A percentile compares a stretch with the other conserved stretches of the same genome.
phyloP scores from a whole-genome alignment of 768 basidiomycete genomes.

The Chiua virens region DNA sequence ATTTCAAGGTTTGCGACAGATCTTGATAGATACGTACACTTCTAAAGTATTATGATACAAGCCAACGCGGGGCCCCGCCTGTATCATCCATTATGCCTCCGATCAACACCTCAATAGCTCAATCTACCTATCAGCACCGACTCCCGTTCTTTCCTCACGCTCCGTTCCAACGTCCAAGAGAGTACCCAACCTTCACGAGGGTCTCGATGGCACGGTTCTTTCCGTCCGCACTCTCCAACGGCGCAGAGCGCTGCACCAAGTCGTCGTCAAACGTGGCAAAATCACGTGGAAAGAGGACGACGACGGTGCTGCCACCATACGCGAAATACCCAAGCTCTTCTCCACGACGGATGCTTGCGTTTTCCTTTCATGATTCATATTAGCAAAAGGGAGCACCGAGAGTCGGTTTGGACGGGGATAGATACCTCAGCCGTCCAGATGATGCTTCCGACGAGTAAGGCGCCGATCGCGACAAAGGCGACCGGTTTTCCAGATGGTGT shows the following conservation, averaged over 20 bases:
- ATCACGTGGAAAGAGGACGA: slow-evolving; percentile 58
- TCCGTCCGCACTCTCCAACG: neutral
- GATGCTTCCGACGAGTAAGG: slow-evolving; percentile 79
- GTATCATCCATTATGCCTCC: neutral
- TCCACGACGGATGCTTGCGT: slow-evolving; percentile 56
- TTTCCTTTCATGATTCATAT: slow-evolving; percentile 25
- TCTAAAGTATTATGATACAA: neutral
- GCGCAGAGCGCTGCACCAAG: slow-evolving; percentile 52
- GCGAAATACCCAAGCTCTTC: slow-evolving; percentile 67
- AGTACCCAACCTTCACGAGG: slow-evolving; percentile 49
- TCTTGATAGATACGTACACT: neutral
- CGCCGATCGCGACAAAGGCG: slow-evolving; percentile 76
- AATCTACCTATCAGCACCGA: too few relatives aligned
- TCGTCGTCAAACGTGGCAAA: slow-evolving; percentile 62
- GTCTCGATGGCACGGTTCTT: slow-evolving; percentile 56
- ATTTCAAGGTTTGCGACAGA: too few relatives aligned
- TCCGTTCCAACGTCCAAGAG: slow-evolving; percentile 25
- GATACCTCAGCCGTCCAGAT: slow-evolving; percentile 49
- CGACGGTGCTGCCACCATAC: slow-evolving; percentile 77
- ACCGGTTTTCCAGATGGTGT: slow-evolving; percentile 45
- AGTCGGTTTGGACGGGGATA: neutral
- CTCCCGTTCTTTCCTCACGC: slow-evolving; percentile 1
- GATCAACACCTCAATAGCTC: neutral
- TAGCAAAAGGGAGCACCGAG: too few relatives aligned
- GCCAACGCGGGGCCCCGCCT: neutral